Conservation (phyloP, 768 basidiomycete species). For the Leccinum variicolor region DNA sequence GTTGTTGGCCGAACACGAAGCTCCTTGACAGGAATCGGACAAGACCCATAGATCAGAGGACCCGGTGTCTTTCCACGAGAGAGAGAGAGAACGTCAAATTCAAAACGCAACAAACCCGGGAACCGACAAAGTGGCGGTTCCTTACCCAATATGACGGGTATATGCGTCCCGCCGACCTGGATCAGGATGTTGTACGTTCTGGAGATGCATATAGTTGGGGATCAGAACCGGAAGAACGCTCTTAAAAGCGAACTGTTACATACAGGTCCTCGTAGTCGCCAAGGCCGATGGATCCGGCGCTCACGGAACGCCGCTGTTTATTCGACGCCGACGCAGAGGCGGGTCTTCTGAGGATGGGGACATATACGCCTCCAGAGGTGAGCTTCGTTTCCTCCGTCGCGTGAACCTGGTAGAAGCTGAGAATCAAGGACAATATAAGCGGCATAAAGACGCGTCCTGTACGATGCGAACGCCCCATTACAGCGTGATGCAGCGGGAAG, state of each 20-base stretch:
- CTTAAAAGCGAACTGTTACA: slow-evolving; percentile 40
- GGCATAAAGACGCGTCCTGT: slow-evolving; percentile 4
- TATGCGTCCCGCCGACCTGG: slow-evolving; percentile 48
- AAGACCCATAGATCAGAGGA: slow-evolving; percentile 77
- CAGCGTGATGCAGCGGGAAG: background rate
- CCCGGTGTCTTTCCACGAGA: slow-evolving; percentile 54
- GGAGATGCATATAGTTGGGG: background rate
- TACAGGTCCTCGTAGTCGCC: slow-evolving; percentile 44
- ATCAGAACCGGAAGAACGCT: background rate
- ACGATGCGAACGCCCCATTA: slow-evolving; percentile 11
- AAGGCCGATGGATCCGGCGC: slow-evolving; percentile 44
- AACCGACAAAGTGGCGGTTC: background rate
- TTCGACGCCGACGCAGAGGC: background rate
- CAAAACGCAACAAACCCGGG: background rate
- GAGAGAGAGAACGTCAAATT: background rate
- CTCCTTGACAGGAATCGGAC: slow-evolving; percentile 50
- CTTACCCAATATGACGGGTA: slow-evolving; percentile 61
- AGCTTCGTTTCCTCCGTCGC: background rate
- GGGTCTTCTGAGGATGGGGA: slow-evolving; percentile 20
- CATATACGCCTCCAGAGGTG: slow-evolving; percentile 19
- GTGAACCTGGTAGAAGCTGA: background rate
- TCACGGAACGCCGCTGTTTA: slow-evolving; percentile 10
- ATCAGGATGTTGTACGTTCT: slow-evolving; percentile 67
- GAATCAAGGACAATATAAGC: slow-evolving; percentile 1
- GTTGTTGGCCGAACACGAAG: slow-evolving; percentile 34